phyloP scores from a whole-genome alignment of 495 filamentous ascomycete species.

The Penicillium ucsense region DNA sequence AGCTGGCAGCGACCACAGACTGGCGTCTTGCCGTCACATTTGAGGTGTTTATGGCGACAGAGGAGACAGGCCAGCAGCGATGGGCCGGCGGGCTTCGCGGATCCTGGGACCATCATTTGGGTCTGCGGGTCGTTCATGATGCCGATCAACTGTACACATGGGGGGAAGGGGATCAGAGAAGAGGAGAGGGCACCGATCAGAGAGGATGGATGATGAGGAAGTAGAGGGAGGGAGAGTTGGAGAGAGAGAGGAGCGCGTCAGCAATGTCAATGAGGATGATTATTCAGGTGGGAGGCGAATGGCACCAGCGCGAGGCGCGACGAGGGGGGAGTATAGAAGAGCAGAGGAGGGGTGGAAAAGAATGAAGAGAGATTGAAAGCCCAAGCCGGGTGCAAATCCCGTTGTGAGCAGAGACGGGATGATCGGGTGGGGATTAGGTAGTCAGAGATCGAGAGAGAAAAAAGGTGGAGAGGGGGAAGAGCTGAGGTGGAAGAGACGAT shows the following conservation, averaged over 20 bases:
- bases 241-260: not conserved
- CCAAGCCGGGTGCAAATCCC: too few relatives aligned
- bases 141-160: constrained; percentile 4
- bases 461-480: too few relatives aligned
- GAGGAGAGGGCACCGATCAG: not conserved
- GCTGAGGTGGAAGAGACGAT: too few relatives aligned
- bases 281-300: not conserved
- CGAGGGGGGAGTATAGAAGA: too few relatives aligned
- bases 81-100: constrained; percentile 20
- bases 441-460: too few relatives aligned
- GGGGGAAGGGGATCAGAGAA: too few relatives aligned
- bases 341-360: too few relatives aligned
- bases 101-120: constrained; percentile 3
- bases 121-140: constrained; percentile 17
- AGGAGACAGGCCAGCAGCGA: constrained; percentile 45
- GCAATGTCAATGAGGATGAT: not conserved
- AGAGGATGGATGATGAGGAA: not conserved
- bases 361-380: too few relatives aligned
- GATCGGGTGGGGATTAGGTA: too few relatives aligned
- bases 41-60: constrained; percentile 53
- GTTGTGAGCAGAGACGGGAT: too few relatives aligned
- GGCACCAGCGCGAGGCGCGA: not conserved
- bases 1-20: constrained; percentile 32
- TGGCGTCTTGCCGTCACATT: constrained; percentile 36
- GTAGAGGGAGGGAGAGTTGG: not conserved